Evolutionary conservation across 192 early-diverging fungal species (phyloP).

Genomic region (Backusella australiensis): DNA sequence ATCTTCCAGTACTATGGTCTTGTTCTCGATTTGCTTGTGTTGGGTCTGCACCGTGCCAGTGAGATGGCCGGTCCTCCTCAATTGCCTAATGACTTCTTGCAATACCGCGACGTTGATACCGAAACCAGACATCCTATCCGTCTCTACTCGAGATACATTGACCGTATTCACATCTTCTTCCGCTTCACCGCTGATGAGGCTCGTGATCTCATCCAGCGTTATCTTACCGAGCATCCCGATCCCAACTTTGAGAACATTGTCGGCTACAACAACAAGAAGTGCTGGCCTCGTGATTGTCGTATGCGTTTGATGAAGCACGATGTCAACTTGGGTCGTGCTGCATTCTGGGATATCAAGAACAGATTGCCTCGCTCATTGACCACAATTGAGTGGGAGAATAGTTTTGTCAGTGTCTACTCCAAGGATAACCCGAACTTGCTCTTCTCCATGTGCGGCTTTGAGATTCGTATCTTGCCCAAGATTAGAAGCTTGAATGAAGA

Average conservation of each 20-base stretch:
- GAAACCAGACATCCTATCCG: constrained; percentile 97
- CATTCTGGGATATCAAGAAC: constrained; percentile 99
- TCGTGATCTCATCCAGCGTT: constrained; percentile 94
- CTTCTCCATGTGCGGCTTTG: constrained; percentile 85
- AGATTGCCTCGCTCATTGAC: constrained; percentile 94
- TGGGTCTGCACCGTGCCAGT: constrained; percentile 90
- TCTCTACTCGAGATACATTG: constrained; percentile 93
- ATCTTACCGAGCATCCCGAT: constrained; percentile 97
- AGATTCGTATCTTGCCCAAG: constrained; percentile 94
- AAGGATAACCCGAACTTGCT: constrained; percentile 97
- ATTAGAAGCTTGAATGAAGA: constrained; percentile 81
- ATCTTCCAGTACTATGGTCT: constrained; percentile 99
- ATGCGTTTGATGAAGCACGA: constrained; percentile 99
- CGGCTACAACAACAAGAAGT: constrained; percentile 97
- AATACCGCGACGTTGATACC: constrained; percentile 87
- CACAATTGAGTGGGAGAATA: constrained; percentile 98
- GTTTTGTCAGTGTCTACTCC: constrained; percentile 94
- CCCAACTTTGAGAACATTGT: constrained; percentile 99
- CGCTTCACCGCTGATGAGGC: constrained; percentile 92
- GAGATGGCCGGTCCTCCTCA: constrained; percentile 96
- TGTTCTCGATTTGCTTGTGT: constrained; percentile 90
- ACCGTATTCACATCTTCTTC: constrained; percentile 91
- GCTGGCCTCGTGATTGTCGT: constrained; percentile 98
- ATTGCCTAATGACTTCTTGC: constrained; percentile 95
- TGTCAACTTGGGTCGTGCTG: constrained; percentile 95